Evolutionary conservation across 1,139 yeast species (phyloP).

Genomic region (Debaryomyces singareniensis): DNA sequence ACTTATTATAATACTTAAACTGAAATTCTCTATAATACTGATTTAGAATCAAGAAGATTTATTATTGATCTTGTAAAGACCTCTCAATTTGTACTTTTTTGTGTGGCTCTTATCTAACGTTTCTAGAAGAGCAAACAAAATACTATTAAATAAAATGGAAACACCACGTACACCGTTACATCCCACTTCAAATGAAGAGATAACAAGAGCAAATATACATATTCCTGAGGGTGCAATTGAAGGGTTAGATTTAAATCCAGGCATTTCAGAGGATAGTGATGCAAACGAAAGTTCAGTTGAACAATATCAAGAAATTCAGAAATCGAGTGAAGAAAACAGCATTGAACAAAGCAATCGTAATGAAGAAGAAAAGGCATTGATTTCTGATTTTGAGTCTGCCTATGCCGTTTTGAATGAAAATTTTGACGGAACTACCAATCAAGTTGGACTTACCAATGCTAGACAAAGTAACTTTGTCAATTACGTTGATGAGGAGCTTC

Average conservation of each 20-base stretch:
- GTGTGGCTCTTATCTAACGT: too few species aligned
- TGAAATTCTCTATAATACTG: too few species aligned
- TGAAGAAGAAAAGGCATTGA: constrained; percentile 5
- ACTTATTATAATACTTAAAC: not conserved
- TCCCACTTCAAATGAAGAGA: constrained; percentile 41
- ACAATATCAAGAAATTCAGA: constrained; percentile 8
- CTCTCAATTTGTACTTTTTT: too few species aligned
- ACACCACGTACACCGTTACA: constrained; percentile 43
- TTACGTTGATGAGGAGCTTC: constrained; percentile 54
- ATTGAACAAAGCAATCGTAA: not conserved
- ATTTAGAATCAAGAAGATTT: too few species aligned
- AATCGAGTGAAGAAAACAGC: constrained; percentile 3
- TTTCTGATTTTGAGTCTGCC: constrained; percentile 25
- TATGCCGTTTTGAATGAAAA: constrained; percentile 11
- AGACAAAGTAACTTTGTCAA: constrained; percentile 61
- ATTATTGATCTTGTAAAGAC: too few species aligned
- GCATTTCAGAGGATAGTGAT: constrained; percentile 19
- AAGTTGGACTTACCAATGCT: constrained; percentile 4
- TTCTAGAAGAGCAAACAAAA: not conserved
- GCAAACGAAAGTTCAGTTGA: not conserved
- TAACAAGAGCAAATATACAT: constrained; percentile 26
- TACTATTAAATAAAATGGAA: constrained; percentile 6
- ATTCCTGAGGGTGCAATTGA: constrained; percentile 13
- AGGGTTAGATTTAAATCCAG: constrained; percentile 37
- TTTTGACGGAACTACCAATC: constrained; percentile 5